Evolutionary conservation across 768 basidiomycete species (phyloP).

Genomic region (Symmetrospora coprosmae): DNA sequence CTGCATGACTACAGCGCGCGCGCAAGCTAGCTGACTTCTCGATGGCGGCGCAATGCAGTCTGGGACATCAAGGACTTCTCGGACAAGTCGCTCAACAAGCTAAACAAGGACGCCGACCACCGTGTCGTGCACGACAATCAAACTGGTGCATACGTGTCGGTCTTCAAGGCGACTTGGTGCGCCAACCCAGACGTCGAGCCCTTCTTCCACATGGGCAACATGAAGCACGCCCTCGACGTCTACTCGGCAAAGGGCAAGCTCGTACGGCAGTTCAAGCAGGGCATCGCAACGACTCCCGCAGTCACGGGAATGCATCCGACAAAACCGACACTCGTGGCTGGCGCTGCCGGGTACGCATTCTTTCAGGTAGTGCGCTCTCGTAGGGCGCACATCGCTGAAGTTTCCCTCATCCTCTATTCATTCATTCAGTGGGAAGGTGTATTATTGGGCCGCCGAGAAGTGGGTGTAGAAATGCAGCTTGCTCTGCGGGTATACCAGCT

Average conservation of each 20-base stretch:
- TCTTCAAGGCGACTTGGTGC: conserved; percentile 41
- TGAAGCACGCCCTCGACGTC: conserved; percentile 38
- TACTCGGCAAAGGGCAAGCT: conserved; percentile 32
- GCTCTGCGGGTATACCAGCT: too few relatives aligned
- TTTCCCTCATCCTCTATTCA: background rate
- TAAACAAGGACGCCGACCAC: conserved; percentile 21
- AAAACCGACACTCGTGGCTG: conserved; percentile 5
- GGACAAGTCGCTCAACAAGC: conserved; percentile 27
- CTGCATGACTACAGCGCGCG: background rate
- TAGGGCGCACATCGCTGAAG: background rate
- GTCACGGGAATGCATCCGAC: conserved; percentile 10
- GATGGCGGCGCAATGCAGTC: conserved; percentile 30
- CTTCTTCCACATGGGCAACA: conserved; percentile 39
- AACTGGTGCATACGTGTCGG: conserved; percentile 40
- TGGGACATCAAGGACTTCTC: conserved; percentile 36
- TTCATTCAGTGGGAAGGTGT: conserved; percentile 5
- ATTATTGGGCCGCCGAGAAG: conserved; percentile 12
- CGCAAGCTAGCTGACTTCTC: background rate
- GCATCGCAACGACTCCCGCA: background rate
- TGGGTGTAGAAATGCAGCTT: background rate
- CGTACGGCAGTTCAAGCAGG: background rate
- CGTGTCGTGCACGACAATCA: conserved; percentile 39
- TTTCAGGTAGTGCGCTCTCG: too few relatives aligned
- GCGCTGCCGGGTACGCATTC: conserved; percentile 14
- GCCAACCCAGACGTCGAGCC: conserved; percentile 34